phyloP scores from a whole-genome alignment of 2,329 filamentous ascomycete species.

The Cucurbitaria berberidis region DNA sequence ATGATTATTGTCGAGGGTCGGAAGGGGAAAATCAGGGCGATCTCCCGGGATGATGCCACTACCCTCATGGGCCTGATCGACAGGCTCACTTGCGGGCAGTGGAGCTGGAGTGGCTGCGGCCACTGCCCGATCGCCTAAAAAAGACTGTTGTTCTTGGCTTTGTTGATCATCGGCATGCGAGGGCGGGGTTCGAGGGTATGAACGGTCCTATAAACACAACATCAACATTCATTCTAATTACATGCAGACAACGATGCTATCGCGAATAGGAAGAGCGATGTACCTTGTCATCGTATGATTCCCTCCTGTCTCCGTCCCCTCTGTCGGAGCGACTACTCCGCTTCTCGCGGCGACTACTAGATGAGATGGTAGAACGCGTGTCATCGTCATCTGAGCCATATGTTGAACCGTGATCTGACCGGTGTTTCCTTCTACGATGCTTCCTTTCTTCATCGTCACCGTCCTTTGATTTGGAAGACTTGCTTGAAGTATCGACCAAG shows the following conservation, averaged over 20 bases:
- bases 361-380: slow-evolving; percentile 42
- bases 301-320: slow-evolving; percentile 44
- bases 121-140: slow-evolving; percentile 70
- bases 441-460: slow-evolving; percentile 50
- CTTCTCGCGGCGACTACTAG: slow-evolving; percentile 50
- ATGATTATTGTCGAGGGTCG: slow-evolving; percentile 32
- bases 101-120: slow-evolving; percentile 51
- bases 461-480: slow-evolving; percentile 42
- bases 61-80: slow-evolving; percentile 25
- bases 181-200: slow-evolving; percentile 31
- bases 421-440: slow-evolving; percentile 54
- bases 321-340: slow-evolving; percentile 47
- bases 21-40: slow-evolving; percentile 40
- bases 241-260: slow-evolving; percentile 32
- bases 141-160: slow-evolving; percentile 58
- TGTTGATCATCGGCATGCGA: slow-evolving; percentile 37
- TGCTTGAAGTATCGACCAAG: slow-evolving; percentile 39
- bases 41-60: slow-evolving; percentile 43
- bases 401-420: slow-evolving; percentile 46
- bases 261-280: slow-evolving; percentile 40
- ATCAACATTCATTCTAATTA: slow-evolving; percentile 43
- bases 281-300: slow-evolving; percentile 47
- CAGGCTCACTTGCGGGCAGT: slow-evolving; percentile 51
- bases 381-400: slow-evolving; percentile 50
- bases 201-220: slow-evolving; percentile 39